phyloP scores from a whole-genome alignment of 495 filamentous ascomycete genomes.

The Aspergillus diversus region DNA sequence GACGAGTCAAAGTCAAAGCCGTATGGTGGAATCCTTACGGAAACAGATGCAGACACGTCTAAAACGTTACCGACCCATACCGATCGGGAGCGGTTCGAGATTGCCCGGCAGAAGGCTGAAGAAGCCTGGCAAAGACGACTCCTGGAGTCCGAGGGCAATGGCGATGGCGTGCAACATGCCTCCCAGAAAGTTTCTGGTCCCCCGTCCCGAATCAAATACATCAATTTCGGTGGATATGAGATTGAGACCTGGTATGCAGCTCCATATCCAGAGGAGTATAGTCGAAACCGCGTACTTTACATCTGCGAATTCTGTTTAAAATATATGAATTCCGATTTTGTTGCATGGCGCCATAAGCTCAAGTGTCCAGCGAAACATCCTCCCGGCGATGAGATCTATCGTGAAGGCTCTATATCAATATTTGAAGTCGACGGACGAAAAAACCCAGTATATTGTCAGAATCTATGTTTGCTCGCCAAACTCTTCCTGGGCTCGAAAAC shows the following conservation, averaged over 20 bases:
- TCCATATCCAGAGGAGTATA: slow-evolving; percentile 98
- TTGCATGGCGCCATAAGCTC: slow-evolving; percentile 95
- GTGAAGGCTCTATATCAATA: slow-evolving; percentile 89
- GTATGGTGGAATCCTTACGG: slow-evolving; percentile 89
- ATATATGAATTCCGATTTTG: slow-evolving; percentile 98
- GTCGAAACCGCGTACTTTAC: slow-evolving; percentile 89
- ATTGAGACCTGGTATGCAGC: slow-evolving; percentile 99
- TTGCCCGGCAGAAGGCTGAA: slow-evolving; percentile 85
- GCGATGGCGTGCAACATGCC: slow-evolving; percentile 51
- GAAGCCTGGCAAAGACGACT: slow-evolving; percentile 80
- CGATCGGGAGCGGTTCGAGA: slow-evolving; percentile 84
- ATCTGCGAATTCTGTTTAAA: slow-evolving; percentile 99
- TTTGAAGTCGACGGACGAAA: slow-evolving; percentile 98
- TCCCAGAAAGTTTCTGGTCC: slow-evolving; percentile 78
- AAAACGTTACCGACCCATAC: slow-evolving; percentile 78
- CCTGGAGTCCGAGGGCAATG: slow-evolving; percentile 47
- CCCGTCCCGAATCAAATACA: slow-evolving; percentile 95
- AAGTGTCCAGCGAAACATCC: slow-evolving; percentile 97
- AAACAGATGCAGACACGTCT: slow-evolving; percentile 87
- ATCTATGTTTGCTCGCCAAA: slow-evolving; percentile 93
- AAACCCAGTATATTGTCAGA: slow-evolving; percentile 97
- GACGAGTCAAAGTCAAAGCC: slow-evolving; percentile 92
- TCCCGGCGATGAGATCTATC: slow-evolving; percentile 96
- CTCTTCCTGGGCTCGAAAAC: slow-evolving; percentile 97
- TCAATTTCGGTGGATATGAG: slow-evolving; percentile 95